Base-by-base conservation (phyloP, 116 monocot genomes). In the Cymodocea nodosa region DNA sequence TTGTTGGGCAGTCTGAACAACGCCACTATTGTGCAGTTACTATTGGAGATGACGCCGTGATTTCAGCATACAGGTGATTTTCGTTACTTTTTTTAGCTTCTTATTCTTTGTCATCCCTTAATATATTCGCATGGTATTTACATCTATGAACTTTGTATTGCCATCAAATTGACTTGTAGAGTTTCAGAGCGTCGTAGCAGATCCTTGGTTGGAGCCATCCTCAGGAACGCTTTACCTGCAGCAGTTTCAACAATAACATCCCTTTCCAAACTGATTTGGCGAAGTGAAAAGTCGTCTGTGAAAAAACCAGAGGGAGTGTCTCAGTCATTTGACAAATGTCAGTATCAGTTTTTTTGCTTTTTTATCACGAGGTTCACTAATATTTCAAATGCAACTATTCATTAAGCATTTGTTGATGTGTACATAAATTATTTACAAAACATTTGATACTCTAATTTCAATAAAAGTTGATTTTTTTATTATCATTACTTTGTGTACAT, bases 311-410 rank as follows among this genome's bases (percentile, higher is more conserved):
- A 72, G 22, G 66, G 68, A 22, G 35, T 67, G 39, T 54, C 78
- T 36, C 91, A 91, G 40, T 71, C 88, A 65, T 91, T 91, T 80
- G 91, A 88, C 48, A 88, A 85, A 88, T 81, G 97, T 97, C n/a
- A 39, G 72, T 61, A 65, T 70, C 37, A 15, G 66, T 8, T 71
- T 56, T 53, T 44, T 44, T 44, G 6, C 5, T 10, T 12, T 12
- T 10, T 8, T 12, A 10, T 10, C 44, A 44, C 0, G 44, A 44
- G 44, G 44, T 7, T 44, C 44, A 44, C 44, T 44, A 44, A 8
- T 44, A 30, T 30, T 30, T 30, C 30, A 30, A 30, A 30, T 1
- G 30, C 1, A 30, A 30, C 30, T 30, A 30, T 30, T 30, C 30
- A 30, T 30, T 3, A 3, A 30, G 30, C 30, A 30, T 30, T 30